Percentiles rank a stretch among this genome's conserved stretches.
Conservation (phyloP, 2,329 filamentous ascomycete species). For the Aquanectria penicillioides region DNA sequence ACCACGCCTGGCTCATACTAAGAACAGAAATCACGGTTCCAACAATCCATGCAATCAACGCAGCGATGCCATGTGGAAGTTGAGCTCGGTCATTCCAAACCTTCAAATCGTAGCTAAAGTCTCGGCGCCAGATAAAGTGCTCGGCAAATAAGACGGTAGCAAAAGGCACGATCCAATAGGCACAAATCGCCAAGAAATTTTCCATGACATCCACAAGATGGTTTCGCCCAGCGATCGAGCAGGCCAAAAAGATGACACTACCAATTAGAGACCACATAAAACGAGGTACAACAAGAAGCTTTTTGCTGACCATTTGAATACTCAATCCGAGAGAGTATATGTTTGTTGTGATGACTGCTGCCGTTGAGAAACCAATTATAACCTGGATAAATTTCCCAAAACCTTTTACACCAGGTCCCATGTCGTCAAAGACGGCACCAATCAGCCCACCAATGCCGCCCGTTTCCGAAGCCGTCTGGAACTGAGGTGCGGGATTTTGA, state of each 20-base stretch:
- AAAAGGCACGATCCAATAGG: conserved; percentile 1
- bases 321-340: background rate
- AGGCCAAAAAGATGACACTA: background rate
- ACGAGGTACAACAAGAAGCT: background rate
- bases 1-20: conserved; percentile 1
- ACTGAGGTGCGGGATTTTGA: background rate
- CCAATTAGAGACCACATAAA: background rate
- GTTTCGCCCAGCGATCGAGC: background rate
- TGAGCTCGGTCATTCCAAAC: background rate
- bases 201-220: conserved; percentile 4
- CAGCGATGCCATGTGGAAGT: background rate
- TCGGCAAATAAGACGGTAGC: background rate
- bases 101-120: background rate
- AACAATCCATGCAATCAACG: background rate
- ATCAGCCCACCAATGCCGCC: background rate
- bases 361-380: background rate
- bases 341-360: background rate
- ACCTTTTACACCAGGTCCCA: background rate
- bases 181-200: conserved; percentile 6
- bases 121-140: background rate
- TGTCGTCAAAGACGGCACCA: background rate
- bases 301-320: background rate
- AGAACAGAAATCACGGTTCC: background rate
- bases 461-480: background rate
- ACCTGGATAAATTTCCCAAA: background rate